Evolutionary conservation across 331 rosid genomes (phyloP).

Genomic region (Telfairia occidentalis): DNA sequence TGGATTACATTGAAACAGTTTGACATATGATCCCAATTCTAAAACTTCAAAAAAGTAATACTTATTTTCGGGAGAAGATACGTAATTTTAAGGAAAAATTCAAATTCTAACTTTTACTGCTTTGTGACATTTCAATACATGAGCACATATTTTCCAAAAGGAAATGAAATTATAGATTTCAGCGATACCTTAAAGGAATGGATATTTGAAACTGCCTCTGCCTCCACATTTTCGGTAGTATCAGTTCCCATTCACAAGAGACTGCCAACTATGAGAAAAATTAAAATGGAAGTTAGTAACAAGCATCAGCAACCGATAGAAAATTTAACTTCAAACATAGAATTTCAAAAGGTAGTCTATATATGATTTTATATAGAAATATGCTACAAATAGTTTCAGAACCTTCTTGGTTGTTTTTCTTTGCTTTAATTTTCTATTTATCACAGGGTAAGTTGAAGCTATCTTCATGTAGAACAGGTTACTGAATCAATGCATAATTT

Average conservation of each 20-base stretch:
- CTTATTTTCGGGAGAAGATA: not conserved
- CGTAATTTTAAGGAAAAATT: not conserved
- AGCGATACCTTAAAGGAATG: constrained; percentile 48
- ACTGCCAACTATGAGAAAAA: constrained; percentile 13
- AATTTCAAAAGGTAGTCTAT: not conserved
- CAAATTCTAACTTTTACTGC: not conserved
- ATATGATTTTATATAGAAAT: not conserved
- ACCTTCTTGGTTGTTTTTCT: not conserved
- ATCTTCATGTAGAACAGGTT: not conserved
- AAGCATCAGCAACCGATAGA: not conserved
- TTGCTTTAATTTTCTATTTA: not conserved
- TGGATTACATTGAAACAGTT: constrained; percentile 2
- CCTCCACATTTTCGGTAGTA: constrained; percentile 30
- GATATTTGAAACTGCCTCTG: constrained; percentile 22
- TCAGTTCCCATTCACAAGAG: constrained; percentile 63
- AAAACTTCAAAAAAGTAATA: not conserved
- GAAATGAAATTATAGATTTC: constrained; percentile 7
- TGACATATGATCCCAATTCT: not conserved
- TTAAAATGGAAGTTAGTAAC: constrained; percentile 13
- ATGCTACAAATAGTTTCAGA: not conserved
- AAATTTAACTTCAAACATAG: not conserved
- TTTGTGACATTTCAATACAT: not conserved
- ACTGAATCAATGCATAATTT: not conserved
- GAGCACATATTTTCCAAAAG: not conserved
- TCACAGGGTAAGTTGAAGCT: not conserved